These are phyloP conservation scores for Iris macrosiphon DNA, from an alignment of 106 monocot genomes.

Conservation along the genomic window DNA sequence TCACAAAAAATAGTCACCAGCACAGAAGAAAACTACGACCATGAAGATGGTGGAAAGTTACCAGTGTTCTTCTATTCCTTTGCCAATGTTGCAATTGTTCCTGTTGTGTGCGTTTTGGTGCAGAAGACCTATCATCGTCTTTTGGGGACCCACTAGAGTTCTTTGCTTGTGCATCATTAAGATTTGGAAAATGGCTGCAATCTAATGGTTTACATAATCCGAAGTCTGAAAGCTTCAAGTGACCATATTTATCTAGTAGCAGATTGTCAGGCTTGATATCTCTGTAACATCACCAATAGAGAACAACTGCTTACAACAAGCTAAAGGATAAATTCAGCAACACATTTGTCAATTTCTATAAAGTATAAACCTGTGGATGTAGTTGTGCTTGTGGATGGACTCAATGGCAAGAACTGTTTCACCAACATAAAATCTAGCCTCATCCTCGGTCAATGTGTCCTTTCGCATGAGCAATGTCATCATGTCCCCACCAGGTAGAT, in stretches of 20 bases:
- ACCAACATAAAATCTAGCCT: constrained; percentile 25
- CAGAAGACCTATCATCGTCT: no score
- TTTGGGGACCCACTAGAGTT: background rate
- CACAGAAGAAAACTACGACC: no score
- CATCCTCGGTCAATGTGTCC: constrained; percentile 22
- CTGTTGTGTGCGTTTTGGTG: background rate
- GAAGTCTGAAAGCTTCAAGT: constrained; percentile 32
- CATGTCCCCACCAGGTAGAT: constrained; percentile 33
- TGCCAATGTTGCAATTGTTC: background rate
- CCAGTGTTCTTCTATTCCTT: constrained; percentile 2
- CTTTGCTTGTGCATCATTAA: constrained; percentile 3
- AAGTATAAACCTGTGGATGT: constrained; percentile 18
- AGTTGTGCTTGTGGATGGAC: constrained; percentile 31
- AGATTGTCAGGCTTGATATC: constrained; percentile 41
- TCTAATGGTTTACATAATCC: constrained; percentile 30
- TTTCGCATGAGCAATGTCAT: constrained; percentile 25
- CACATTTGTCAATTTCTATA: background rate
- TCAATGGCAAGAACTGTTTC: constrained; percentile 29
- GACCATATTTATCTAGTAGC: constrained; percentile 21
- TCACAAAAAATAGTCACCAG: no score
- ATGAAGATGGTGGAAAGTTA: background rate
- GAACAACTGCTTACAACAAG: no score
- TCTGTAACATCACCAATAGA: constrained; percentile 24
- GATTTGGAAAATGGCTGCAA: constrained; percentile 8
- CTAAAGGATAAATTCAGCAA: no score